phyloP scores from a whole-genome alignment of 805 yeast genomes.

The Vanderwaltozyma polyspora region DNA sequence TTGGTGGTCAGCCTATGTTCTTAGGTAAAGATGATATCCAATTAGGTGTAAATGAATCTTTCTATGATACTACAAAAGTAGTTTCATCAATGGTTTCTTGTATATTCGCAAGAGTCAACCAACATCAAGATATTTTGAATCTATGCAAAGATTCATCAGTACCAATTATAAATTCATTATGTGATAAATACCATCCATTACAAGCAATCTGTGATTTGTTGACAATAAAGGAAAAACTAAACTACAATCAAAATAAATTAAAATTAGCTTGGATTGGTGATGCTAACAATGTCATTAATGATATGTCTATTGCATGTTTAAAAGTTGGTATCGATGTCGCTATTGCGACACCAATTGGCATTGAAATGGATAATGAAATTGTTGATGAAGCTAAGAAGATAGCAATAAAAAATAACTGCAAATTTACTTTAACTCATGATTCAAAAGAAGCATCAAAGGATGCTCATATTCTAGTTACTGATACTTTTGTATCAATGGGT shows the following conservation, averaged over 20 bases:
- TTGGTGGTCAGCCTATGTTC: constrained; percentile 95
- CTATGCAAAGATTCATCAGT: constrained; percentile 70
- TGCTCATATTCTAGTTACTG: constrained; percentile 84
- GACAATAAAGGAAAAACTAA: constrained; percentile 60
- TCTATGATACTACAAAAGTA: constrained; percentile 81
- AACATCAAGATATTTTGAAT: constrained; percentile 71
- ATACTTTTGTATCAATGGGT: constrained; percentile 97
- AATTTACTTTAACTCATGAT: constrained; percentile 52
- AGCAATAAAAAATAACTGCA: constrained; percentile 31
- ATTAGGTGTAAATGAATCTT: constrained; percentile 85
- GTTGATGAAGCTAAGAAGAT: constrained; percentile 42
- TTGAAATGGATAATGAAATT: constrained; percentile 42
- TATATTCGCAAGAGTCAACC: constrained; percentile 88
- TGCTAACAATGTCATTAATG: constrained; percentile 91
- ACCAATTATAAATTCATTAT: constrained; percentile 86
- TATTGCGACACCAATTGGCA: constrained; percentile 13
- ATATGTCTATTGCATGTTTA: constrained; percentile 77
- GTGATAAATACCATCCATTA: constrained; percentile 88
- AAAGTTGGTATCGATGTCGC: constrained; percentile 59
- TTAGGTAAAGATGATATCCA: constrained; percentile 95
- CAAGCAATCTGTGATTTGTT: constrained; percentile 89
- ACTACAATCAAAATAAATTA: constrained; percentile 30
- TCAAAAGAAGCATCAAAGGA: constrained; percentile 61
- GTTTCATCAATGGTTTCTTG: constrained; percentile 95
- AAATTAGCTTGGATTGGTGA: constrained; percentile 95